phyloP scores from a whole-genome alignment of 1,139 yeast species.

The Suhomyces yuchorum region DNA sequence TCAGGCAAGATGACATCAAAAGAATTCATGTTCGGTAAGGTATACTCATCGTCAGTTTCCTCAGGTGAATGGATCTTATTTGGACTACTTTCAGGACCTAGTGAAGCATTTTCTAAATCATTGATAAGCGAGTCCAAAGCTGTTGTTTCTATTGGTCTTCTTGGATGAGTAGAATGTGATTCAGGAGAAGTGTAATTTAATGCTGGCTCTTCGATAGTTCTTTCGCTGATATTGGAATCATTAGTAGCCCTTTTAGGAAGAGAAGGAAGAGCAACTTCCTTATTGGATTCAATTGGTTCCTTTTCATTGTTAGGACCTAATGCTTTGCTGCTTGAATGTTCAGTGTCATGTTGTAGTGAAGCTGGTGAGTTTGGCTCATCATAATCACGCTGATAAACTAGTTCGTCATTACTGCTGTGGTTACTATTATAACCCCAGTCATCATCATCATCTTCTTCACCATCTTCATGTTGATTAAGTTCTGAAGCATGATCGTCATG shows the following conservation, averaged over 20 bases:
- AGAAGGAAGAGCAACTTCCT: neutral
- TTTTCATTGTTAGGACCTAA: neutral
- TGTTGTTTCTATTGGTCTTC: conserved; percentile 21
- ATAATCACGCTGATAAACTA: neutral
- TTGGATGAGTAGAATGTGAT: neutral
- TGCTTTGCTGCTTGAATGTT: neutral
- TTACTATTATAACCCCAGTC: conserved; percentile 34
- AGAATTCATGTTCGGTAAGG: conserved; percentile 28
- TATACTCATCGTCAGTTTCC: neutral
- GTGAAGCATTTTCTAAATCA: conserved; percentile 35
- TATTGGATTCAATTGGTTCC: neutral
- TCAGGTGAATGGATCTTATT: conserved; percentile 7
- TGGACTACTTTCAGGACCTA: conserved; percentile 13
- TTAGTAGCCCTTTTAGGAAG: neutral
- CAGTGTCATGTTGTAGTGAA: neutral
- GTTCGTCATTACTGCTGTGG: conserved; percentile 24
- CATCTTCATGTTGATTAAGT: conserved; percentile 9
- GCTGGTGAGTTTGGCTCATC: neutral
- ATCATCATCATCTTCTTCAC: conserved; percentile 25
- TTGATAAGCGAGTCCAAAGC: conserved; percentile 41
- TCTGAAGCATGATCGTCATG: conserved; percentile 4
- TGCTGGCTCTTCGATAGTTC: conserved; percentile 5
- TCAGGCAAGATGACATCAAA: conserved; percentile 32
- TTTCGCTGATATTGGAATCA: neutral
- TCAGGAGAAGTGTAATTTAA: conserved; percentile 8